Evolutionary conservation across 31 red algal species (phyloP).

Genomic region (Endocladia muricata): DNA sequence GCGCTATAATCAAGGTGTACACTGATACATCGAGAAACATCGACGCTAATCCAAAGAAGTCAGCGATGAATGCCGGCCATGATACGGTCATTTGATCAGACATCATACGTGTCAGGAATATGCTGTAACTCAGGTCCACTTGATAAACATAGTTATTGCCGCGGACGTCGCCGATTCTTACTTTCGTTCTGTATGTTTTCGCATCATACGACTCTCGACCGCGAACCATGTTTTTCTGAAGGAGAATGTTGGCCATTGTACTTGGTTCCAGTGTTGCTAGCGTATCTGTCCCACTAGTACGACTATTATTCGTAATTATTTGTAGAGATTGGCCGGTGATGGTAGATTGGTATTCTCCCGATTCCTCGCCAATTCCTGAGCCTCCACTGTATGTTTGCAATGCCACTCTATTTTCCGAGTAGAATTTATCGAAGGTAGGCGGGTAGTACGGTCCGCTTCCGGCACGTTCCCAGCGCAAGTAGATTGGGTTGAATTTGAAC

Average conservation of each 20-base stretch:
- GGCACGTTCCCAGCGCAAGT: slow-evolving; percentile 34
- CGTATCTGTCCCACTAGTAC: not conserved
- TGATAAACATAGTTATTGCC: slow-evolving; percentile 27
- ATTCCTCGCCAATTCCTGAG: not conserved
- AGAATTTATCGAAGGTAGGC: not conserved
- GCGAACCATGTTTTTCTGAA: not conserved
- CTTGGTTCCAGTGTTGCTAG: not conserved
- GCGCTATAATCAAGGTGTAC: slow-evolving; percentile 61
- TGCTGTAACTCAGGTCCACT: slow-evolving; percentile 29
- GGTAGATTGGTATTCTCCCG: not conserved
- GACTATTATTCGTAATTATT: slow-evolving; percentile 4
- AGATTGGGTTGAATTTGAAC: slow-evolving; percentile 30
- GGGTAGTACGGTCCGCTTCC: slow-evolving; percentile 52
- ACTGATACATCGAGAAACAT: slow-evolving; percentile 66
- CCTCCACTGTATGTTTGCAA: not conserved
- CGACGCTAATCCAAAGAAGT: slow-evolving; percentile 62
- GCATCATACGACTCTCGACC: not conserved
- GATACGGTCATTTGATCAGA: slow-evolving; percentile 45
- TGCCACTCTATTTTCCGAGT: not conserved
- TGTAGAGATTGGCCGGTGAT: not conserved
- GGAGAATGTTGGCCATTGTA: not conserved
- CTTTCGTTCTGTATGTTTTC: not conserved
- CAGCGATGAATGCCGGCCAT: slow-evolving; percentile 58
- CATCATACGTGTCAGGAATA: slow-evolving; percentile 27
- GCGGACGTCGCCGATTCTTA: slow-evolving; percentile 20